Base-by-base conservation (phyloP, 129 eudicot species). In the Ambrosia trifida region DNA sequence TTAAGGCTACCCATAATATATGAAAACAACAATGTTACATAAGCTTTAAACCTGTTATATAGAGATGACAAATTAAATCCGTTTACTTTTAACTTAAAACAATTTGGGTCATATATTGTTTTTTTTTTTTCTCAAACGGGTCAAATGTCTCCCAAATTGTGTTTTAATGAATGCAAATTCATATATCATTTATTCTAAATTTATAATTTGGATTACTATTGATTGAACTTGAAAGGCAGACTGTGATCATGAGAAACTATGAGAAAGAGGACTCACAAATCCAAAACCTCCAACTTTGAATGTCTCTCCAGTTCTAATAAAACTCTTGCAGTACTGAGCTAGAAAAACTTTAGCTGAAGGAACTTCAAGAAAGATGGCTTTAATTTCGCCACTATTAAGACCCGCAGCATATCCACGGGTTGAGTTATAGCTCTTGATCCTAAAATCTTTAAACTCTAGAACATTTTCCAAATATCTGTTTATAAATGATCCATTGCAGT, bases 211-310 rank as follows among this genome's bases (percentile, higher is more conserved):
- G 1, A 2, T 7, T n/a, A 68, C 11, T 50, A 9, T 17, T 3
- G 35, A 49, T 32, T 31, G 2, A 68, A 6, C 31, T 7, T 14
- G 46, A 11, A 11, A 31, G 18, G 35, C n/a, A 51, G 16, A 69
- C 30, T 51, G 3, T 35, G 33, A 54, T 53, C 17, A 47, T 60
- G 28, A 77, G 31, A 16, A 20, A 62, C 19, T 38, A 46, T 12
- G 33, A 36, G 49, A 30, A 50, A 13, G 50, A 54, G 47, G 61
- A 74, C 78, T 83, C 72, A 86, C 91, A 47, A 70, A 86, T 78
- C 91, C 91, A 20, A 59, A 86, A 14, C 91, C 91, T 67, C 88
- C 91, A 71, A 78, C 73, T 76, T 81, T 79, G 66, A 72, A 84
- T 16, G 78, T 81, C 62, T 82, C 79, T 63, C 89, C 87, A 0